phyloP scores from a whole-genome alignment of 2,329 filamentous ascomycete genomes.

The Fusarium sororula region DNA sequence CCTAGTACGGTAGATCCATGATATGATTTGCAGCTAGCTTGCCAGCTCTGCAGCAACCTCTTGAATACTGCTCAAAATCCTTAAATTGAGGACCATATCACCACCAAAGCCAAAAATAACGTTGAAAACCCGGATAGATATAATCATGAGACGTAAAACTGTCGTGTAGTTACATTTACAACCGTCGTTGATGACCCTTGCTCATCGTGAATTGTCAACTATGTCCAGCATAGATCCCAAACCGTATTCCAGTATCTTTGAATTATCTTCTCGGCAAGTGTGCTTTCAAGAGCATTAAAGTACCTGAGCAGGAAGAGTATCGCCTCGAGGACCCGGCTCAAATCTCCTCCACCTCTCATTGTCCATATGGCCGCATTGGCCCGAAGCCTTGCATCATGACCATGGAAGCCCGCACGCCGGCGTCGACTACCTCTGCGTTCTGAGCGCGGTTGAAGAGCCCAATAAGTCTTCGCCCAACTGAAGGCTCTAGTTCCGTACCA shows the following conservation, averaged over 20 bases:
- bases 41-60: neutral
- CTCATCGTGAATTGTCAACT: slow-evolving; percentile 21
- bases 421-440: slow-evolving; percentile 48
- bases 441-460: slow-evolving; percentile 76
- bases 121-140: slow-evolving; percentile 5
- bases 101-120: neutral
- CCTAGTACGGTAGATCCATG: neutral
- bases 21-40: neutral
- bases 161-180: slow-evolving; percentile 27
- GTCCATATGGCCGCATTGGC: slow-evolving; percentile 49
- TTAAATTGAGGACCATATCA: neutral
- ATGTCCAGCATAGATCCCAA: slow-evolving; percentile 39
- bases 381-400: slow-evolving; percentile 52
- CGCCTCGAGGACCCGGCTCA: slow-evolving; percentile 21
- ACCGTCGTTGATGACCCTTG: slow-evolving; percentile 9
- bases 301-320: slow-evolving; percentile 6
- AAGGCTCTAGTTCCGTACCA: slow-evolving; percentile 90
- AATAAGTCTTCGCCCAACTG: slow-evolving; percentile 78
- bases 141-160: slow-evolving; percentile 32
- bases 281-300: slow-evolving; percentile 1
- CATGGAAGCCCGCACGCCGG: slow-evolving; percentile 46
- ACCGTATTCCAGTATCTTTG: slow-evolving; percentile 31
- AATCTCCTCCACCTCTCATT: slow-evolving; percentile 14
- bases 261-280: slow-evolving; percentile 33
- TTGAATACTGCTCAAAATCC: neutral